Base-by-base conservation (phyloP, 441 rosid genomes). In the Monsonia emarginata region DNA sequence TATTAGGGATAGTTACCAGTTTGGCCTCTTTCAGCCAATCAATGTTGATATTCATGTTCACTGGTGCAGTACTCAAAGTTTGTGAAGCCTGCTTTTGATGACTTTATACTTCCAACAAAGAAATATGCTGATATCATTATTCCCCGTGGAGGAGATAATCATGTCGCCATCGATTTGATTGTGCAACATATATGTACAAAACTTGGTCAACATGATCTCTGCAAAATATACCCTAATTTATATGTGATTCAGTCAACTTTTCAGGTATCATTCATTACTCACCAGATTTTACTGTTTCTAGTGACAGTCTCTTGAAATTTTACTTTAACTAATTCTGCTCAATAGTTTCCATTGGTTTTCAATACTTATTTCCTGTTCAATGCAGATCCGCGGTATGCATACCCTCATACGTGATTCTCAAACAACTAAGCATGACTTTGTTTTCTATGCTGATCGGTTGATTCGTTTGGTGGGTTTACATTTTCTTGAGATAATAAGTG, bases 111-210 rank as follows among this genome's bases (percentile, higher is more conserved):
- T 74, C 98, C 98, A 26, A 87, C 98, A 32, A 93, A 93, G 81
- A 93, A 93, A 69, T 89, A 86, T 74, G 98, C 98, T 0, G 98
- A 93, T 82, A 90, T 93, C 65, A 89, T 93, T 61, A 90, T 93
- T 80, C 98, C 98, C 61, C 97, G 98, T 42, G 98, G 98, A 66
- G 98, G 97, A 75, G 97, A 93, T 73, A 93, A 93, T 76, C 97
- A 93, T 74, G 98, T 90, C 16, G 98, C 98, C 18, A 70, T 93
- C 72, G 98, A 93, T 86, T 78, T 93, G 80, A 93, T 93, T 79
- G 98, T 93, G 66, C 98, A 93, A 74, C 98, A 93, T 80, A 93
- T 93, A 31, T 78, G 93, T 66, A 93, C 97, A 38, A 93, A 93
- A 80, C 93, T 93, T 80, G 97, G 95, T 64, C 98, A 90, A 76